Conservation (phyloP, 2,329 filamentous ascomycete species). For the Zalaria sp. region DNA sequence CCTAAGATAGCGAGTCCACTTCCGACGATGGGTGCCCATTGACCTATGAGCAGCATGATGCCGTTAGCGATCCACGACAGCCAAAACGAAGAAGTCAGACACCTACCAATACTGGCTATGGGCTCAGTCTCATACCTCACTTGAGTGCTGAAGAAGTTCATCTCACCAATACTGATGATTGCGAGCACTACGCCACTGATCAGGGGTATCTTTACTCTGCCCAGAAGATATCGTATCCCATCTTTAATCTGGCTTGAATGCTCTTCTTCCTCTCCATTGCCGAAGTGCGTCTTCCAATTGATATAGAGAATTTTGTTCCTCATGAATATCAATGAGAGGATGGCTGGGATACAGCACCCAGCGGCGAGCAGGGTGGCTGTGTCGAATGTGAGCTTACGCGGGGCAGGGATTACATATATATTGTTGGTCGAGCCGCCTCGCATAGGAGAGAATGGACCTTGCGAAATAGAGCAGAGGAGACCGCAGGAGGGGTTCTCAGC, state of each 20-base stretch:
- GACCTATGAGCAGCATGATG: conserved; percentile 22
- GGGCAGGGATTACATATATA: conserved; percentile 49
- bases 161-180: conserved; percentile 47
- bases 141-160: conserved; percentile 46
- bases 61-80: conserved; percentile 1
- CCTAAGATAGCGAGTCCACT: conserved; percentile 44
- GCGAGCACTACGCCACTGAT: conserved; percentile 45
- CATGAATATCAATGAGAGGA: conserved; percentile 47
- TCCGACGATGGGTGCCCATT: conserved; percentile 47
- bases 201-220: conserved; percentile 40
- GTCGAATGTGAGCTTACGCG: conserved; percentile 41
- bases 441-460: conserved; percentile 41
- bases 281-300: conserved; percentile 40
- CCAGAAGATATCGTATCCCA: conserved; percentile 25
- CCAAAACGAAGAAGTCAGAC: not conserved
- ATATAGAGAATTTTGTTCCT: conserved; percentile 50
- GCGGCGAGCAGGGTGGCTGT: conserved; percentile 47
- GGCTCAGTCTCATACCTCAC: conserved; percentile 48
- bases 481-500: conserved; percentile 25
- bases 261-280: conserved; percentile 15
- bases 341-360: conserved; percentile 50
- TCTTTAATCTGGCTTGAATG: conserved; percentile 28
- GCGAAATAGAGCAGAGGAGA: conserved; percentile 29
- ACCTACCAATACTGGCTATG: conserved; percentile 44
- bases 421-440: conserved; percentile 42